Percentiles rank a stretch among this genome's conserved stretches.
Evolutionary conservation across 495 filamentous ascomycete species (phyloP).

Genomic region (Aspergillus baeticus): DNA sequence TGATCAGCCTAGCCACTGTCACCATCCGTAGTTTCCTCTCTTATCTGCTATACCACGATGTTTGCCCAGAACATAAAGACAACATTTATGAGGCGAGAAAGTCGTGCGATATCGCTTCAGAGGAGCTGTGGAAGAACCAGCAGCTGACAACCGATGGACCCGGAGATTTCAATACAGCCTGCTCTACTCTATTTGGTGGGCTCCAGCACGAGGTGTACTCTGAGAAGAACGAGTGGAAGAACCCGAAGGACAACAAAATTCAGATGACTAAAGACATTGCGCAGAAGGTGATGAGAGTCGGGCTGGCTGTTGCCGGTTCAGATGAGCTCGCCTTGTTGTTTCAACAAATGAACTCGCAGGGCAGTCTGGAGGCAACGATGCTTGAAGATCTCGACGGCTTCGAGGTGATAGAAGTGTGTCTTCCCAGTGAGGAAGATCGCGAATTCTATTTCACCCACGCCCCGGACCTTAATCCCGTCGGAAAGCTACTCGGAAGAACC

Average conservation of each 20-base stretch:
- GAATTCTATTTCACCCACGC: constrained; percentile 44
- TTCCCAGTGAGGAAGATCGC: constrained; percentile 33
- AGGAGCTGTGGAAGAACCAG: constrained; percentile 60
- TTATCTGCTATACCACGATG: constrained; percentile 79
- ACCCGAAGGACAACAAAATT: constrained; percentile 17
- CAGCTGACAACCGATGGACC: constrained; percentile 54
- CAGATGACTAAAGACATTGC: constrained; percentile 40
- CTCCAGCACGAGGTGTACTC: constrained; percentile 36
- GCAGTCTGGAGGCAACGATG: constrained; percentile 30
- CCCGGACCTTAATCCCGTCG: constrained; percentile 39
- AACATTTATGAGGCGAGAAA: constrained; percentile 64
- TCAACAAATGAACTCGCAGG: constrained; percentile 19
- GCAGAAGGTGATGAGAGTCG: constrained; percentile 42
- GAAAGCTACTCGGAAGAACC: constrained; percentile 41
- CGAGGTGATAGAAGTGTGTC: constrained; percentile 52
- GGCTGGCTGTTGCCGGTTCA: constrained; percentile 40
- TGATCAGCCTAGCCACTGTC: constrained; percentile 50
- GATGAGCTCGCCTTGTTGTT: constrained; percentile 36
- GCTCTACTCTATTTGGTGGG: constrained; percentile 59
- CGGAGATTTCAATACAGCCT: constrained; percentile 72
- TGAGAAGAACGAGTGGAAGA: constrained; percentile 25
- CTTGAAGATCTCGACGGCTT: constrained; percentile 51
- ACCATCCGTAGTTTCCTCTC: constrained; percentile 85
- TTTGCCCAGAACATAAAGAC: constrained; percentile 74
- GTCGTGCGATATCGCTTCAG: constrained; percentile 65